Evolutionary conservation across 805 yeast genomes (phyloP).

Genomic region (Cyberlindnera maritima): DNA sequence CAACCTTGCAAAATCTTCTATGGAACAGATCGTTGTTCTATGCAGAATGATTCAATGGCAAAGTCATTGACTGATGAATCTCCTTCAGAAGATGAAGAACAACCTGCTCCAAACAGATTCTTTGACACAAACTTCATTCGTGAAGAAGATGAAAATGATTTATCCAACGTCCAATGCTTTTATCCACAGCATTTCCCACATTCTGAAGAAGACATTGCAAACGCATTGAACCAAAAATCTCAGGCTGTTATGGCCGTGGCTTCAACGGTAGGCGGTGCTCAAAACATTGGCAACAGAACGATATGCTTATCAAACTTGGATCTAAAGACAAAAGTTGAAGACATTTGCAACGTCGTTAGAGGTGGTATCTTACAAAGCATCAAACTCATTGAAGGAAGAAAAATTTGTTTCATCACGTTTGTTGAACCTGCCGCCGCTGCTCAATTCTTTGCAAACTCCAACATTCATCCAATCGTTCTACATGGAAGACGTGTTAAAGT

Average conservation of each 20-base stretch:
- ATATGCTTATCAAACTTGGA: slow-evolving; percentile 68
- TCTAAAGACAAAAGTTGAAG: slow-evolving; percentile 63
- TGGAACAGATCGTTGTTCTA: slow-evolving; percentile 90
- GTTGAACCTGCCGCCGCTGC: slow-evolving; percentile 63
- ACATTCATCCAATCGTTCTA: slow-evolving; percentile 54
- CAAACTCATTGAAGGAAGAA: slow-evolving; percentile 48
- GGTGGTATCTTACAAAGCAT: slow-evolving; percentile 73
- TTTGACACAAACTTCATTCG: slow-evolving; percentile 46
- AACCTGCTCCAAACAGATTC: slow-evolving; percentile 31
- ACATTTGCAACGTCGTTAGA: slow-evolving; percentile 70
- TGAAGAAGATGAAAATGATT: slow-evolving; percentile 9
- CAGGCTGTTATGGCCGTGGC: slow-evolving; percentile 16
- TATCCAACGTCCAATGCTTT: slow-evolving; percentile 4
- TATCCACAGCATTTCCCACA: slow-evolving; percentile 11
- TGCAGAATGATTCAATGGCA: slow-evolving; percentile 14
- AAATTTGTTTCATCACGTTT: slow-evolving; percentile 68
- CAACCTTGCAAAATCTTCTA: slow-evolving; percentile 74
- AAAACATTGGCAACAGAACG: slow-evolving; percentile 71
- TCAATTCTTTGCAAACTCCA: slow-evolving; percentile 60
- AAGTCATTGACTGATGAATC: slow-evolving; percentile 21
- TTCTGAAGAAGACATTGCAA: slow-evolving; percentile 9
- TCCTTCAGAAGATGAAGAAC: slow-evolving; percentile 6
- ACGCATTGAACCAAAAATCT: slow-evolving; percentile 14
- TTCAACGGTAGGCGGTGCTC: slow-evolving; percentile 69
- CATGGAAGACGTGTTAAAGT: slow-evolving; percentile 62